A percentile compares a stretch with the other conserved stretches of the same genome.
Evolutionary conservation across 1,139 yeast species (phyloP).

Genomic region (Meyerozyma smithsonii): DNA sequence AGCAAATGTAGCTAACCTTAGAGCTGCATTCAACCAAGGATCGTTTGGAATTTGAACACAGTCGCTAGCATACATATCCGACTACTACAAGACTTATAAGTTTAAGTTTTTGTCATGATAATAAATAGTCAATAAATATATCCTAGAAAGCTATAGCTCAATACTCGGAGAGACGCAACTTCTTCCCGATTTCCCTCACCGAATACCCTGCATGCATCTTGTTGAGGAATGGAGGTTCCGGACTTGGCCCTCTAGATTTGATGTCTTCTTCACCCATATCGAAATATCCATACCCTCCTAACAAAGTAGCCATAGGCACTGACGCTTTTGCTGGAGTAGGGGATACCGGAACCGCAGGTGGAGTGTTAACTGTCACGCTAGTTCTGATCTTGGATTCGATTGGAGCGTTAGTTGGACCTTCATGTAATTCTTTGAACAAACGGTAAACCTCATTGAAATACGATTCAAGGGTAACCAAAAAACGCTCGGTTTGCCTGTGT

Average conservation of each 20-base stretch:
- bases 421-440: constrained; percentile 44
- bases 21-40: constrained; percentile 40
- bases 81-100: too few species aligned
- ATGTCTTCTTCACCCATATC: constrained; percentile 69
- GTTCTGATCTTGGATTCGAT: constrained; percentile 15
- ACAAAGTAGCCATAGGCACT: constrained; percentile 38
- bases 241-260: constrained; percentile 66
- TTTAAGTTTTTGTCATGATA: too few species aligned
- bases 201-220: constrained; percentile 45
- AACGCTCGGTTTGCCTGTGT: constrained; percentile 84
- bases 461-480: constrained; percentile 67
- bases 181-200: constrained; percentile 63
- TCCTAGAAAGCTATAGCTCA: too few species aligned
- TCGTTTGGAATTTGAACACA: constrained; percentile 33
- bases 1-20: constrained; percentile 33
- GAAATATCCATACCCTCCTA: constrained; percentile 79
- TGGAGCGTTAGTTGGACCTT: constrained; percentile 12
- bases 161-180: constrained; percentile 69
- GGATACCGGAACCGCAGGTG: not conserved
- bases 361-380: not conserved
- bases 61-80: not conserved
- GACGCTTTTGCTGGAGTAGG: constrained; percentile 5
- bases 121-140: not conserved
- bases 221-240: constrained; percentile 55
- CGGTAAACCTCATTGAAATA: constrained; percentile 62